These are phyloP conservation scores for Strobilomyces dryophilus DNA, from an alignment of 768 basidiomycete genomes.

Conservation along the genomic window DNA sequence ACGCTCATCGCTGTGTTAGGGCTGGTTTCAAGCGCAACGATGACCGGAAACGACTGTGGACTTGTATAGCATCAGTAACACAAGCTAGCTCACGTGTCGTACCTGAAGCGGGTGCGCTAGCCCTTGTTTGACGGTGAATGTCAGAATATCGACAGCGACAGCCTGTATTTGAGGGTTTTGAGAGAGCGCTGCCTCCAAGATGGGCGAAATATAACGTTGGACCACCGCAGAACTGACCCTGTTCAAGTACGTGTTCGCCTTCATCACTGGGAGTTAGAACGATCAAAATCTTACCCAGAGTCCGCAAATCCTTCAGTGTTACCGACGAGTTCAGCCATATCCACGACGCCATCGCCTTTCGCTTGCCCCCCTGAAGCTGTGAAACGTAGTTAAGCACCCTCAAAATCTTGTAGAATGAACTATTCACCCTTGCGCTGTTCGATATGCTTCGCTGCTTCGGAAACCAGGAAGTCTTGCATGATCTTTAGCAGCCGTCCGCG, in stretches of 20 bases:
- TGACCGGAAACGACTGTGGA: slow-evolving; percentile 79
- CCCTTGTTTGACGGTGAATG: slow-evolving; percentile 92
- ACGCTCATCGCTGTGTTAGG: slow-evolving; percentile 53
- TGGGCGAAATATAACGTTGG: slow-evolving; percentile 83
- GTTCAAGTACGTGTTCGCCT: slow-evolving; percentile 5
- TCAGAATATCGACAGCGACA: slow-evolving; percentile 85
- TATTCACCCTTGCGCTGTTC: slow-evolving; percentile 61
- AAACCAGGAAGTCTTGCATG: slow-evolving; percentile 86
- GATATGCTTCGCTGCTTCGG: slow-evolving; percentile 76
- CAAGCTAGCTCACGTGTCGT: slow-evolving; percentile 16
- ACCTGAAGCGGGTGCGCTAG: slow-evolving; percentile 93
- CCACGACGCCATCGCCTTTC: slow-evolving; percentile 45
- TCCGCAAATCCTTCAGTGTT: slow-evolving; percentile 96
- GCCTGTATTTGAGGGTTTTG: slow-evolving; percentile 66
- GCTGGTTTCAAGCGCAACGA: slow-evolving; percentile 92
- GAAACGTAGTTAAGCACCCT: neutral
- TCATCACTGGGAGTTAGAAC: neutral
- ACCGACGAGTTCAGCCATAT: slow-evolving; percentile 93
- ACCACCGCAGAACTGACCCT: slow-evolving; percentile 94
- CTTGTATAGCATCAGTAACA: neutral
- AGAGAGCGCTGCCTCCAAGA: slow-evolving; percentile 78
- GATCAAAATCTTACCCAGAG: slow-evolving; percentile 68
- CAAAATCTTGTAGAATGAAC: neutral
- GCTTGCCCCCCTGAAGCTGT: slow-evolving; percentile 18
- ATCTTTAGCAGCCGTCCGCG: slow-evolving; percentile 76